Base-by-base conservation (phyloP, 352 stramenopile genomes). In the Phytophthora sansomeana region DNA sequence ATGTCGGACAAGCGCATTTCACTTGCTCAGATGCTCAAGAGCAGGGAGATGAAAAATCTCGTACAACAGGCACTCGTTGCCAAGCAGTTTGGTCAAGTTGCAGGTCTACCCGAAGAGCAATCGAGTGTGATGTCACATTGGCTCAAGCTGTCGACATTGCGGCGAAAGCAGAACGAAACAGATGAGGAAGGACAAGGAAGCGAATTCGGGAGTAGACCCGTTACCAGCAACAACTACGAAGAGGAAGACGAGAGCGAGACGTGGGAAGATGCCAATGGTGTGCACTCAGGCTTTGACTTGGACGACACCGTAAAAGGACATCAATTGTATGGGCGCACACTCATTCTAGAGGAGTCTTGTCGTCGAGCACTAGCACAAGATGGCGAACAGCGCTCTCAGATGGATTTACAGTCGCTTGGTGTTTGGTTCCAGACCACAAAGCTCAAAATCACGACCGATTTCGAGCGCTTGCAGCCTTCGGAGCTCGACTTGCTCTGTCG, bases 361-460 rank as follows among this genome's bases (percentile, higher is more conserved):
- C 81, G 85, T 0, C 79, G 78, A 6, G 82, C 85, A 8, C 70
- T 93, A 8, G 73, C 70, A 1, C 70, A 78, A 47, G 70, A 63
- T 26, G 70, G 79, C 30, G 83, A 90, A 24, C 76, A 88, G 17
- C 82, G 82, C 4, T 87, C 85, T 19, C 71, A 78, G 26, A 69
- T 74, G 60, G 85, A 90, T 44, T 50, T 93, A 0, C 82, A 90
- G 43, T 66, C 80, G 29, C 69, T 93, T n/a, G 72, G 81, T 2
- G 81, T 78, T 16, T 93, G 85, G 85, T 90, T 93, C 58, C 82
- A 87, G 61, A 81, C 84, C 28, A 91, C 81, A 1, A 91, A 91
- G 30, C 78, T 91, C 58, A 89, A 91, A 69, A 86, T 90, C 61
- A 77, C 81, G 52, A 91, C 78, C 0, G 79, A 93, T 60, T 90